Percentiles rank a stretch among this genome's conserved stretches.
phyloP scores from a whole-genome alignment of 2,329 filamentous ascomycete genomes.

The Fragosphaeria purpurea region DNA sequence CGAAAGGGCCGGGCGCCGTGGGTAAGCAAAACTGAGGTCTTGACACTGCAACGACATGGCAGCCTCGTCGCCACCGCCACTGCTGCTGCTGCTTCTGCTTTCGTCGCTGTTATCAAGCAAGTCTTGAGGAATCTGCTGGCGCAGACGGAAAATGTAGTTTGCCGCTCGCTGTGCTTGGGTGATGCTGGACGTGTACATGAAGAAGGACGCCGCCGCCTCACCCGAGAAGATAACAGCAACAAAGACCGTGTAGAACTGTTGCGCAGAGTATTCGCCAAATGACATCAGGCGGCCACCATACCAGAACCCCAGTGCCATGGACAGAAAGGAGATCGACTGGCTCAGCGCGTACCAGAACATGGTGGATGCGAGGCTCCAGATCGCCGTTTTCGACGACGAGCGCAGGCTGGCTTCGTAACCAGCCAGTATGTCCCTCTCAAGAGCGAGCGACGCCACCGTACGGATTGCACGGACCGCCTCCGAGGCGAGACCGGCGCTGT shows the following conservation, averaged over 20 bases:
- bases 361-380: neutral
- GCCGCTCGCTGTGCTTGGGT: conserved; percentile 38
- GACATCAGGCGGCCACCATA: conserved; percentile 30
- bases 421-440: conserved; percentile 29
- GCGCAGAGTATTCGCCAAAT: conserved; percentile 34
- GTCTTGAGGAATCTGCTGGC: conserved; percentile 8
- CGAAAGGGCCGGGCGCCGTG: no score
- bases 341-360: neutral
- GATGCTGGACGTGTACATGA: conserved; percentile 36
- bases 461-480: conserved; percentile 40
- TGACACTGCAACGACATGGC: no score
- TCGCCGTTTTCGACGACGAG: neutral
- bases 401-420: neutral
- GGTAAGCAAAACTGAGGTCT: no score
- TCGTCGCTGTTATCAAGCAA: neutral
- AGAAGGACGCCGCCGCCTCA: conserved; percentile 30
- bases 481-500: conserved; percentile 30
- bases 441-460: conserved; percentile 37
- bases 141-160: conserved; percentile 38
- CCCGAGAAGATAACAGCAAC: conserved; percentile 38
- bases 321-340: neutral
- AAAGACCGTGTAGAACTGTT: conserved; percentile 41
- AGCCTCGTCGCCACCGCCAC: neutral
- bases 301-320: conserved; percentile 1
- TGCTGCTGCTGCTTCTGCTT: neutral